Conservation (phyloP, 495 filamentous ascomycete species). For the Aspergillus steynii region DNA sequence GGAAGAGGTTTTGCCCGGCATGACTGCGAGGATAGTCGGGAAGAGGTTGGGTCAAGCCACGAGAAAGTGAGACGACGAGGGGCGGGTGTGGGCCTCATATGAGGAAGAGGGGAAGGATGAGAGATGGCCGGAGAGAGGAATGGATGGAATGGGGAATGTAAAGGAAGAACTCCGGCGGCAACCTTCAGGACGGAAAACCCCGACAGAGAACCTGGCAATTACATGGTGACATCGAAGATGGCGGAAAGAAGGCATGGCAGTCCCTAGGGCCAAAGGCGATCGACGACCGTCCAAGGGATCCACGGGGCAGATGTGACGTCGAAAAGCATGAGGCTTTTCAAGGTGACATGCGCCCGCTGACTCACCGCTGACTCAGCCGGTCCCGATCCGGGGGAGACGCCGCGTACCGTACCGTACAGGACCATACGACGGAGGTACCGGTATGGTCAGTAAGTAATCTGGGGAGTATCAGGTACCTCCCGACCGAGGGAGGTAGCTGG, state of each 20-base stretch:
- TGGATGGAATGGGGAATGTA: not conserved
- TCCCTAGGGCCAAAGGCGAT: not conserved
- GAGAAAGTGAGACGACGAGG: not conserved
- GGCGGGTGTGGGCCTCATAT: not conserved
- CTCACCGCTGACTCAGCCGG: too few relatives aligned
- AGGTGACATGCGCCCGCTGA: not conserved
- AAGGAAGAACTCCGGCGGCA: not conserved
- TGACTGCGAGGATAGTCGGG: conserved; percentile 6
- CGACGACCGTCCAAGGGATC: too few relatives aligned
- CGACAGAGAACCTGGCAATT: not conserved
- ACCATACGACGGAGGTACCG: not conserved
- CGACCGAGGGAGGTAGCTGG: too few relatives aligned
- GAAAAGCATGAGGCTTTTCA: not conserved
- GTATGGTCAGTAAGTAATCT: too few relatives aligned
- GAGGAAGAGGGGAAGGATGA: conserved; percentile 1
- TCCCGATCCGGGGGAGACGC: too few relatives aligned
- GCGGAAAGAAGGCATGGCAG: not conserved
- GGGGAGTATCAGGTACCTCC: too few relatives aligned
- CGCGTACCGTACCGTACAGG: not conserved
- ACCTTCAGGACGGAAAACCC: too few relatives aligned
- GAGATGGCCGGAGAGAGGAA: not conserved
- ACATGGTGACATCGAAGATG: not conserved
- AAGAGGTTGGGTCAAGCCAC: not conserved
- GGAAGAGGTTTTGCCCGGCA: conserved; percentile 43
- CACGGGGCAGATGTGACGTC: not conserved